Base-by-base conservation (phyloP, 352 stramenopile species). In the Globisporangium recalcitrans region DNA sequence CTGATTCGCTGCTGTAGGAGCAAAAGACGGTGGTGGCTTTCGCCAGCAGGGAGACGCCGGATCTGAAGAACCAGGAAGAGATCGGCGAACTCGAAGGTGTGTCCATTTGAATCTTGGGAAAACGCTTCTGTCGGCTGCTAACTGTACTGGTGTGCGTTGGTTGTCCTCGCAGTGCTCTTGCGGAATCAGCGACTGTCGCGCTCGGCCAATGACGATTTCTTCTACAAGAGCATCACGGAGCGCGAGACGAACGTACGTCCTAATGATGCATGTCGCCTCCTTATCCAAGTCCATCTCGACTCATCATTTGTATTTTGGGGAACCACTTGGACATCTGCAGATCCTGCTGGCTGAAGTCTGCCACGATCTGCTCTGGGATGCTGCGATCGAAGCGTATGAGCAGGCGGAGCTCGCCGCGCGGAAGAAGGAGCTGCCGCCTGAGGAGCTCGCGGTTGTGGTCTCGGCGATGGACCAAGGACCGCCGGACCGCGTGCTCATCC, bases 401-500 rank as follows among this genome's bases (percentile, higher is more conserved):
- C 68, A 79, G 46, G 82, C 74, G 34, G 74, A 85, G 57, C 67
- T 68, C 4, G 82, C 74, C n/a, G 59, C 66, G 9, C 64, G 70
- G 1, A 77, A 77, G 55, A 82, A 77, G 52, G 71, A 88, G 52
- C 69, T 94, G 21, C 75, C 82, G 11, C 65, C 71, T 2, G 84
- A 93, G n/a, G 70, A 89, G 32, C 73, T 88, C 8, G 55, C 79
- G 27, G 66, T 90, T 44, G 84, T 92, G 16, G 67, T 80, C 46
- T 60, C 78, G 24, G 80, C 82, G 26, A 56, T 95, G 27, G 68
- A 87, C 36, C 72, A 74, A 22, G 84, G 84, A 0, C 71, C 77
- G 0, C 69, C 75, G 36, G 73, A 78, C 44, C 75, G 88, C 54
- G 72, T 95, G 19, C 64, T 95, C 14, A 79, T 91, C 27, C 68